phyloP scores from a whole-genome alignment of 192 early-diverging fungal species.

The Geranomyces variabilis region DNA sequence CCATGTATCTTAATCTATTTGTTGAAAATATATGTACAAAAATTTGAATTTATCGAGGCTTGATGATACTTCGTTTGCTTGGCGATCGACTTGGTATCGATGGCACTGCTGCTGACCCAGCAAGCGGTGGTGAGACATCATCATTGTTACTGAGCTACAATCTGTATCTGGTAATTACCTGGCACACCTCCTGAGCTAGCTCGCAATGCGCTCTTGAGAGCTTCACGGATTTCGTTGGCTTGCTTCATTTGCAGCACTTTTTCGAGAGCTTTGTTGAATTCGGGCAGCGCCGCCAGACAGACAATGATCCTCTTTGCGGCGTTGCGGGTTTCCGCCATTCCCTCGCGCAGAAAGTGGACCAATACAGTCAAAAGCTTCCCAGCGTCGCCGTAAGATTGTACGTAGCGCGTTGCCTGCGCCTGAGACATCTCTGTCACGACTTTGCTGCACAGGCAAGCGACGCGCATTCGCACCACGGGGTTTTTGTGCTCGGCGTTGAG shows the following conservation, averaged over 20 bases:
- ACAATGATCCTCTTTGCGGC: constrained; percentile 31
- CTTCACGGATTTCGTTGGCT: constrained; percentile 35
- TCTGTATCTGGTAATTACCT: background rate
- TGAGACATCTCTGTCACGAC: constrained; percentile 22
- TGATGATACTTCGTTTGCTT: constrained; percentile 18
- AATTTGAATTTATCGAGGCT: background rate
- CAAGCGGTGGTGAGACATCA: background rate
- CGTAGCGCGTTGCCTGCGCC: constrained; percentile 24
- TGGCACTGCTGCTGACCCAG: background rate
- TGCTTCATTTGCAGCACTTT: constrained; percentile 27
- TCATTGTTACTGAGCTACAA: background rate
- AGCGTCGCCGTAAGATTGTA: constrained; percentile 25
- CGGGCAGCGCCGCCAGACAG: constrained; percentile 21
- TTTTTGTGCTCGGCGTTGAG: constrained; percentile 40
- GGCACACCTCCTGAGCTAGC: background rate
- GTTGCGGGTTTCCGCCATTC: constrained; percentile 36
- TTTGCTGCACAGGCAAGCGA: constrained; percentile 19
- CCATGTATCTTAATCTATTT: background rate
- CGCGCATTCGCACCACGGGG: constrained; percentile 28
- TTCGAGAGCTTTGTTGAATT: constrained; percentile 31
- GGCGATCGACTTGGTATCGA: background rate
- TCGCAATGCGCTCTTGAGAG: constrained; percentile 17
- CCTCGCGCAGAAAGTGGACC: constrained; percentile 34
- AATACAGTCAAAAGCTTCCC: constrained; percentile 34
- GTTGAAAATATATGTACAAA: background rate